These are phyloP conservation scores for Hanseniaspora osmophila DNA, from an alignment of 805 yeast species.

Conservation along the genomic window DNA sequence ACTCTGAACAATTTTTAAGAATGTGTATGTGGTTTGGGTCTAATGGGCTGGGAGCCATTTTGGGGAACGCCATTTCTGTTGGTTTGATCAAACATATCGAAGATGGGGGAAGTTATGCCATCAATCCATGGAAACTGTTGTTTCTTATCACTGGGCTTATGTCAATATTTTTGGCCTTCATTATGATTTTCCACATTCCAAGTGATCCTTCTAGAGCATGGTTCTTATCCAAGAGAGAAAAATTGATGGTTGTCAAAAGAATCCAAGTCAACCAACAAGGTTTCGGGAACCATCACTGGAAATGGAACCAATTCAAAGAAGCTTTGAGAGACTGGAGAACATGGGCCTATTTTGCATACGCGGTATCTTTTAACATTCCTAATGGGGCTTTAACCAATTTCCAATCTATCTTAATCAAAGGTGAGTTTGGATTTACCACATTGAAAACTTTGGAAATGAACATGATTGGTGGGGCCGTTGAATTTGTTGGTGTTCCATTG, in stretches of 20 bases:
- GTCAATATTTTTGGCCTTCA: slow-evolving; percentile 37
- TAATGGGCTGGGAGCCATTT: slow-evolving; percentile 32
- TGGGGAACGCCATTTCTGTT: slow-evolving; percentile 43
- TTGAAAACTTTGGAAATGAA: slow-evolving; percentile 29
- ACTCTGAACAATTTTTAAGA: slow-evolving; percentile 30
- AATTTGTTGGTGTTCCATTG: slow-evolving; percentile 25
- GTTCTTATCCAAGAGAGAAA: slow-evolving; percentile 33
- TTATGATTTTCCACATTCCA: slow-evolving; percentile 38
- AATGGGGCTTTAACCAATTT: slow-evolving; percentile 44
- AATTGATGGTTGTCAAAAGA: slow-evolving; percentile 34
- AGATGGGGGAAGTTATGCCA: slow-evolving; percentile 21
- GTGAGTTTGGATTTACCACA: slow-evolving; percentile 30
- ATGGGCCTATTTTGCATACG: slow-evolving; percentile 32
- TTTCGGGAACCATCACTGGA: slow-evolving; percentile 40
- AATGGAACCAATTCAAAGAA: slow-evolving; percentile 39
- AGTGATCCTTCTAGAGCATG: slow-evolving; percentile 39
- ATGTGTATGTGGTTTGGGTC: slow-evolving; percentile 31
- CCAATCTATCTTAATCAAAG: slow-evolving; percentile 29
- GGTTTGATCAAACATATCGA: slow-evolving; percentile 29
- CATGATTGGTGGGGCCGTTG: slow-evolving; percentile 35
- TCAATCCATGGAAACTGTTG: slow-evolving; percentile 46
- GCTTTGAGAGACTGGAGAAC: slow-evolving; percentile 35
- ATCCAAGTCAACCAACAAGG: slow-evolving; percentile 44
- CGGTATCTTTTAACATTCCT: slow-evolving; percentile 30
- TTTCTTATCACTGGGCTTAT: slow-evolving; percentile 47